Base-by-base conservation (phyloP, 129 eudicot genomes). In the Centaurea solstitialis region DNA sequence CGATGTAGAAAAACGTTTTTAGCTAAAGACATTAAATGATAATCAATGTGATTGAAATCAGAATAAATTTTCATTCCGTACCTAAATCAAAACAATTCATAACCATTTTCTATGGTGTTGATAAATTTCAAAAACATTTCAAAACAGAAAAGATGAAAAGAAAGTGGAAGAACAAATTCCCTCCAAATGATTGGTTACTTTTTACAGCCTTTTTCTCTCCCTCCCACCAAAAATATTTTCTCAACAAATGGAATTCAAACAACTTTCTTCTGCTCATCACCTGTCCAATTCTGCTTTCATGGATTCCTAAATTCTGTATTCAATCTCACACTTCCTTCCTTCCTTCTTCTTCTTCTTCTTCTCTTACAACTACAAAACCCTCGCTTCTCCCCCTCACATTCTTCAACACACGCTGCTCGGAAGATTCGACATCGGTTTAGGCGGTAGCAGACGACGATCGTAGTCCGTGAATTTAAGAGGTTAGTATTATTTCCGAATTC, bases 151-250 rank as follows among this genome's bases (percentile, higher is more conserved):
- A 57, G 61, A 8, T 7, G 65, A 28, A 69, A 45, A 3, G 30
- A 26, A 26, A 26, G 22, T 73, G 28, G 67, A 70, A 69, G 88
- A 86, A 89, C 92, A 83, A 89, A 89, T 89, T 89, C 92, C 92
- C 88, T 89, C 90, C 90, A 86, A n/a, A 88, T 78, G 86, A 88
- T 83, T 35, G 86, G 84, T 75, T 86, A 79, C 75, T 40, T 79
- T 84, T 80, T 47, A 57, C 70, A 78, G n/a, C n/a, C n/a, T n/a
- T n/a, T n/a, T n/a, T n/a, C n/a, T n/a, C n/a, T n/a, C n/a, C n/a
- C n/a, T n/a, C n/a, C n/a, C n/a, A n/a, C n/a, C n/a, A n/a, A n/a
- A 67, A 81, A 81, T 20, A 15, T 41, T 4, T 73, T 73, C 26
- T 5, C 11, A 23, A 23, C 86, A 82, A 71, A 82, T 83, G 78